phyloP scores from a whole-genome alignment of 805 yeast species.

The Kodamaea kaohsiungensis region DNA sequence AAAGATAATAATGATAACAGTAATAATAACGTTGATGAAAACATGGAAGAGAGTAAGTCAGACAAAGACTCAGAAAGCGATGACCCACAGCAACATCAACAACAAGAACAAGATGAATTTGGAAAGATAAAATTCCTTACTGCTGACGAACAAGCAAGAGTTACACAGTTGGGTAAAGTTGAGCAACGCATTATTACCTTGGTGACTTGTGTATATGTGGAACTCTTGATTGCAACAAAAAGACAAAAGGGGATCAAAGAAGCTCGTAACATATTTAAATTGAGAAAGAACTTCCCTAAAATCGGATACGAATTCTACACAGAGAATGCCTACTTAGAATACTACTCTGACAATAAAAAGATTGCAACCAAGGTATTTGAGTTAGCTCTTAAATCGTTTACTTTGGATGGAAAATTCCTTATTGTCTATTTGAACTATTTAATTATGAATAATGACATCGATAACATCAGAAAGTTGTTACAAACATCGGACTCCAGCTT shows the following conservation, averaged over 20 bases:
- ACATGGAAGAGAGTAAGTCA: not conserved
- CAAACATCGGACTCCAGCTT: slow-evolving; percentile 69
- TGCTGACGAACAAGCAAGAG: slow-evolving; percentile 11
- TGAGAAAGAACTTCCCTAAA: slow-evolving; percentile 57
- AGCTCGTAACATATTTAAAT: slow-evolving; percentile 72
- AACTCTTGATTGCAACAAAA: slow-evolving; percentile 70
- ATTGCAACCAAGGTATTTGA: slow-evolving; percentile 79
- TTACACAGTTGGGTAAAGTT: slow-evolving; percentile 21
- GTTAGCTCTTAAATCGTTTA: slow-evolving; percentile 64
- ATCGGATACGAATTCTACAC: slow-evolving; percentile 76
- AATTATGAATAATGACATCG: slow-evolving; percentile 65
- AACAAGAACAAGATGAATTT: not conserved
- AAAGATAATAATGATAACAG: slow-evolving; percentile 13
- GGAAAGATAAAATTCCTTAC: slow-evolving; percentile 17
- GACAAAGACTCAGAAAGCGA: slow-evolving; percentile 9
- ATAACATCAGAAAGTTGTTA: slow-evolving; percentile 75
- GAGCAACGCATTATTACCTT: slow-evolving; percentile 30
- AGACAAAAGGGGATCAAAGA: slow-evolving; percentile 67
- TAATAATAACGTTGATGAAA: slow-evolving; percentile 9
- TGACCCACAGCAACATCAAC: not conserved
- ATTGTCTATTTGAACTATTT: slow-evolving; percentile 72
- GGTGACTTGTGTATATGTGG: slow-evolving; percentile 67
- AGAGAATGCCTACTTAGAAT: slow-evolving; percentile 82
- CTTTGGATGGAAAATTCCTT: slow-evolving; percentile 60
- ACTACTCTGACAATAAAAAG: slow-evolving; percentile 61